phyloP scores from a whole-genome alignment of 192 early-diverging fungal species.

The Thoreauomyces humboldtii region DNA sequence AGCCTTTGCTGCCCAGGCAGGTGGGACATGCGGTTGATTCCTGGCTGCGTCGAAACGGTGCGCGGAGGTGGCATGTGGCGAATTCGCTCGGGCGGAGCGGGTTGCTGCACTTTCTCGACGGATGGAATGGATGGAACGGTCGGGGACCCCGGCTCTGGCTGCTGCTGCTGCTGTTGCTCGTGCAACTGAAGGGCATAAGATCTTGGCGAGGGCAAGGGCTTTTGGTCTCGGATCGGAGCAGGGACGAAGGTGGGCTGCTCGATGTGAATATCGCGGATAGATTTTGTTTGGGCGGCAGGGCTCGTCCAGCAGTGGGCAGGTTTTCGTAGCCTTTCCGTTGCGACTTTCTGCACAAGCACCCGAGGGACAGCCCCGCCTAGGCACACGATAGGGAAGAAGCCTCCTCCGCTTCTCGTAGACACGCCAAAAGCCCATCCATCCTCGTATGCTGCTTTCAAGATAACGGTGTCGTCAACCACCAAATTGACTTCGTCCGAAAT shows the following conservation, averaged over 20 bases:
- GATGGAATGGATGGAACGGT: not conserved
- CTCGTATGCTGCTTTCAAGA: conserved; percentile 31
- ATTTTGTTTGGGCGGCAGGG: too few relatives aligned
- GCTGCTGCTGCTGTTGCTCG: not conserved
- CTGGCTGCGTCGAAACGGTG: too few relatives aligned
- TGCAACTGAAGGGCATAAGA: conserved; percentile 3
- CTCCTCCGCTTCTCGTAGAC: conserved; percentile 36
- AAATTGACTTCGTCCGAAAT: conserved; percentile 37
- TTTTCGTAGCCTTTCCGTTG: too few relatives aligned
- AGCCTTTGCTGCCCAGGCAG: too few relatives aligned
- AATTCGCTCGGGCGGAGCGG: too few relatives aligned
- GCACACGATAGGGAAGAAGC: conserved; percentile 40
- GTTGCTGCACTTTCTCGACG: too few relatives aligned
- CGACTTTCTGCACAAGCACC: conserved; percentile 17
- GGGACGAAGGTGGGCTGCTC: not conserved
- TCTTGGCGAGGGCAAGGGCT: not conserved
- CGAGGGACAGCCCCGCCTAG: conserved; percentile 39
- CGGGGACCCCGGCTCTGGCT: not conserved
- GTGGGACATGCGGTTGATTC: too few relatives aligned
- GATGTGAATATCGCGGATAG: too few relatives aligned
- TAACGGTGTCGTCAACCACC: conserved; percentile 31
- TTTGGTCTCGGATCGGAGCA: not conserved
- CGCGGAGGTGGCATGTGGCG: too few relatives aligned
- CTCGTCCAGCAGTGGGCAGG: too few relatives aligned
- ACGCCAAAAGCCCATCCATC: conserved; percentile 47